A percentile compares a stretch with the other conserved stretches of the same genome.
phyloP scores from a whole-genome alignment of 2,329 filamentous ascomycete species.

The Hypoxylon sp. region DNA sequence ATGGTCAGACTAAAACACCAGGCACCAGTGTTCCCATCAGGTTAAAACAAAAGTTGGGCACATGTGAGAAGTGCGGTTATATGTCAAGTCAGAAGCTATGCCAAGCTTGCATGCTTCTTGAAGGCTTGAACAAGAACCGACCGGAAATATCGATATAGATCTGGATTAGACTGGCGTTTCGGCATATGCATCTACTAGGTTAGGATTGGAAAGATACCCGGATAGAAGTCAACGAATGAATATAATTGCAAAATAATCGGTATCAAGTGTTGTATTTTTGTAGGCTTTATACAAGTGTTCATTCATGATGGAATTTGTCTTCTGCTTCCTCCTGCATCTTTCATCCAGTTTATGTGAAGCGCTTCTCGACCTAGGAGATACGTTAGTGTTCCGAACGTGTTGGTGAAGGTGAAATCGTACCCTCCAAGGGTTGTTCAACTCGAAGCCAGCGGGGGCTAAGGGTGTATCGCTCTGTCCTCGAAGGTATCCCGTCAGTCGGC shows the following conservation, averaged over 20 bases:
- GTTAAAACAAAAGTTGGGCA: conserved; percentile 78
- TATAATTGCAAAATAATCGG: conserved; percentile 19
- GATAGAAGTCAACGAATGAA: conserved; percentile 10
- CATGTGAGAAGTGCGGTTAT: conserved; percentile 89
- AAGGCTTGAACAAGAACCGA: conserved; percentile 86
- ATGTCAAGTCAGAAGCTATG: conserved; percentile 94
- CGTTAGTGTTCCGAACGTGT: conserved; percentile 31
- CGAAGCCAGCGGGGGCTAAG: conserved; percentile 66
- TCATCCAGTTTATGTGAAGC: conserved; percentile 53
- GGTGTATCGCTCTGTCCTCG: conserved; percentile 66
- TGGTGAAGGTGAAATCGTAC: conserved; percentile 52
- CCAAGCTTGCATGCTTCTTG: conserved; percentile 90
- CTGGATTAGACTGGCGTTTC: conserved; percentile 21
- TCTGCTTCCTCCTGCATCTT: conserved; percentile 1
- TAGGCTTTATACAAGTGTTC: conserved; percentile 37
- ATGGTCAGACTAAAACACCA: conserved; percentile 42
- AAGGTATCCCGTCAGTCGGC: conserved; percentile 65
- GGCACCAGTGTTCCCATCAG: conserved; percentile 44
- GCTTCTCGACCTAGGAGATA: conserved; percentile 59
- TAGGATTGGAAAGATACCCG: conserved; percentile 41
- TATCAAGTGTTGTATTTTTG: conserved; percentile 35
- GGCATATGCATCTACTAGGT: conserved; percentile 32
- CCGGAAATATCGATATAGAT: conserved; percentile 63
- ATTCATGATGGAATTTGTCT: conserved; percentile 13
- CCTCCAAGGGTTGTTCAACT: conserved; percentile 71